Evolutionary conservation across 2,329 filamentous ascomycete genomes (phyloP), one percentile per base, ranked within the genome.

Genomic region (Zymoseptoria tritici): DNA sequence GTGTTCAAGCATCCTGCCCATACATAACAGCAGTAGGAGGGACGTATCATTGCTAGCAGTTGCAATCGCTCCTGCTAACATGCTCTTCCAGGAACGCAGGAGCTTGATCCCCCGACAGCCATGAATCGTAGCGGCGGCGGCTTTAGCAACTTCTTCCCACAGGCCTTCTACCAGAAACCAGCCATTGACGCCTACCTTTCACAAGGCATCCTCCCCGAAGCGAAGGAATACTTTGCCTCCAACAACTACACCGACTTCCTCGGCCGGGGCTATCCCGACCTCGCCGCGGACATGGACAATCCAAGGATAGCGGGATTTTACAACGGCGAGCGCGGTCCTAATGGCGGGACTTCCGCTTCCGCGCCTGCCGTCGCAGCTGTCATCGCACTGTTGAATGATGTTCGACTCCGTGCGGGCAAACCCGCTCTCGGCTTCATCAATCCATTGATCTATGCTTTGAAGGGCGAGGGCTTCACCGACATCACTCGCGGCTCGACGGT

Each of bases 351-450:
- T 4, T 80, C 77, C 11, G 81, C 83, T 24, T 79, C 84, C 0
- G 73, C 81, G 0, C 86, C 86, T 0, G 74, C 83, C 0, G 81
- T 84, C 29, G 80, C 82, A 1, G 80, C 78, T 6, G 76, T 88
- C 54, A 75, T 89, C 49, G 77, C 81, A 1, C 77, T 88, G 3
- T 73, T 88, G 58, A 88, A 88, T 65, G 85, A 87, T 65, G 83
- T 81, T 1, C 76, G 83, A 21, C 70, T 87, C 36, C 73, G 77
- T 0, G 73, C 72, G 2, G 80, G 80, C 2, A 78, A 81, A 68
- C 71, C 78, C 0, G 59, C 70, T 9, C 63, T 78, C 2, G 76
- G 76, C 13, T 85, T 83, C 73, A 62, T 85, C 46, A 85, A 86
- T 64, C 83, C 83, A 0, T 83, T 80, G 80, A 67, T 85, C 2